These are phyloP conservation scores for Cercospora sp. DNA, from an alignment of 2,329 filamentous ascomycete genomes.

Conservation along the genomic window DNA sequence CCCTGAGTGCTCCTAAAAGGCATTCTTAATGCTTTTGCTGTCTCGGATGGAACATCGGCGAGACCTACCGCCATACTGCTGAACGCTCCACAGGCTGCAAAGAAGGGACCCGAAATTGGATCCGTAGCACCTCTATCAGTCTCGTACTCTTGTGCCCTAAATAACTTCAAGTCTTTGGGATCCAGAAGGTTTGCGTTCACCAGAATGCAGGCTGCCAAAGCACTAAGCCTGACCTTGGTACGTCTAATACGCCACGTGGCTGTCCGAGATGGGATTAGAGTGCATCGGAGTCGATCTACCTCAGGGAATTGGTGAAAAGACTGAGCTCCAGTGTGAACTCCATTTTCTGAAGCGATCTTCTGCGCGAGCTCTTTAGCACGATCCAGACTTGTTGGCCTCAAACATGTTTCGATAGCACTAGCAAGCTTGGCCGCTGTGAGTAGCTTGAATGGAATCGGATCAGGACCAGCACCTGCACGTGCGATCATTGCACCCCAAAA, in stretches of 20 bases:
- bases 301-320: conserved; percentile 56
- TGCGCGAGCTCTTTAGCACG: conserved; percentile 43
- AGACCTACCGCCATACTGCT: conserved; percentile 78
- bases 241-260: conserved; percentile 75
- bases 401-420: conserved; percentile 48
- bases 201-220: conserved; percentile 69
- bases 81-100: conserved; percentile 74
- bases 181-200: conserved; percentile 64
- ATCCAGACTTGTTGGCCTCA: conserved; percentile 41
- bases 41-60: conserved; percentile 66
- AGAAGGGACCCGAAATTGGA: conserved; percentile 73
- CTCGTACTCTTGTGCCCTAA: conserved; percentile 64
- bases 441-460: conserved; percentile 49
- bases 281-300: conserved; percentile 66
- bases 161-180: conserved; percentile 72
- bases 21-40: conserved; percentile 52
- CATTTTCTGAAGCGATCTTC: conserved; percentile 47
- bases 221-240: conserved; percentile 67
- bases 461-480: conserved; percentile 51
- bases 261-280: conserved; percentile 63
- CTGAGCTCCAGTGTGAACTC: conserved; percentile 44
- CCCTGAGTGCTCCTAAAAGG: conserved; percentile 37
- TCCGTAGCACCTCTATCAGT: conserved; percentile 77
- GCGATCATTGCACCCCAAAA: conserved; percentile 58
- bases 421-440: conserved; percentile 48